These are phyloP conservation scores for Xylariaceae sp. DNA, from an alignment of 2,329 filamentous ascomycete genomes.

Conservation along the genomic window DNA sequence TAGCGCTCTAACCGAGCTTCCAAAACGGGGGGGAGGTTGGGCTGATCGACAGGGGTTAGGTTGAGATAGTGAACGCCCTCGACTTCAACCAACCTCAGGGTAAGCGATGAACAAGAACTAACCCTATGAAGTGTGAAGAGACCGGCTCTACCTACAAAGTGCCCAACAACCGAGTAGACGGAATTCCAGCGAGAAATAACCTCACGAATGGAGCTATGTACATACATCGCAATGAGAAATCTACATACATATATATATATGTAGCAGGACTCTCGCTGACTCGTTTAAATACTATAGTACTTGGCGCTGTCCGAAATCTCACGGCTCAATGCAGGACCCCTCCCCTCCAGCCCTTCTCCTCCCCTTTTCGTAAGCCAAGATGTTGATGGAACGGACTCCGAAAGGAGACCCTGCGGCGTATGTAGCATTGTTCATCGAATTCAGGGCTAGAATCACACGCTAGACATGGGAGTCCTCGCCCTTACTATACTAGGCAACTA, in stretches of 20 bases:
- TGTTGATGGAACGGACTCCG: conserved; percentile 1
- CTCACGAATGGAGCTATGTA: no score
- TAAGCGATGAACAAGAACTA: no score
- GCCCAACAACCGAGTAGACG: no score
- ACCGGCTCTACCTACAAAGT: no score
- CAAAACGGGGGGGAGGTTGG: no score
- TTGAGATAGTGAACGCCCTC: no score
- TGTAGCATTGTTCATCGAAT: conserved; percentile 7
- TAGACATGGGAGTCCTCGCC: not conserved
- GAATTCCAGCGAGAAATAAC: no score
- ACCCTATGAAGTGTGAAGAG: no score
- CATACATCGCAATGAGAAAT: not conserved
- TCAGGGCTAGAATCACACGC: not conserved
- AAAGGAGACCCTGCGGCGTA: conserved; percentile 6
- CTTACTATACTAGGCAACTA: not conserved
- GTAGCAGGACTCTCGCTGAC: not conserved
- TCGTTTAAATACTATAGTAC: not conserved
- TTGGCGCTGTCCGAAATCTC: conserved; percentile 4
- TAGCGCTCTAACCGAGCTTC: no score
- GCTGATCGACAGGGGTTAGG: no score
- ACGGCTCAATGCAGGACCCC: conserved; percentile 11
- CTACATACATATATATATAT: not conserved
- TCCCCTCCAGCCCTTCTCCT: no score
- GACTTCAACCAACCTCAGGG: no score
- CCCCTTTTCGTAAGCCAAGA: not conserved